Percentiles rank a stretch among this genome's conserved stretches.
These are phyloP conservation scores for Saitozyma sp. DNA, from an alignment of 768 basidiomycete species.

Conservation along the genomic window DNA sequence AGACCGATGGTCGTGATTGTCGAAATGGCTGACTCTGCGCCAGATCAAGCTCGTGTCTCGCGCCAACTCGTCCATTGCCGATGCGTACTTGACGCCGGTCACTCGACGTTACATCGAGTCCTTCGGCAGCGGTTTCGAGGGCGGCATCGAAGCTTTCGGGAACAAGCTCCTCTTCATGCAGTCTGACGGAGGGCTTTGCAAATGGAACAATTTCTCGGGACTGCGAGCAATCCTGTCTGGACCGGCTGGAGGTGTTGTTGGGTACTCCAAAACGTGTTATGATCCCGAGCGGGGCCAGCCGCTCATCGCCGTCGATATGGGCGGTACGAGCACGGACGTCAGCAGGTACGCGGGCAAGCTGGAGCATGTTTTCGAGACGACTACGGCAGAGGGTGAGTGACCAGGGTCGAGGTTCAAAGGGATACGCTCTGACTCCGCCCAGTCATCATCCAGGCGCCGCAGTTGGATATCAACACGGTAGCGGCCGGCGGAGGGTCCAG, in stretches of 20 bases:
- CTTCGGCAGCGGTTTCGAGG: constrained; percentile 40
- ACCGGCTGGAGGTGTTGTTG: constrained; percentile 94
- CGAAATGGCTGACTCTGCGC: constrained; percentile 4
- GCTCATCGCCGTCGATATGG: constrained; percentile 72
- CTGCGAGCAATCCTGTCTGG: constrained; percentile 84
- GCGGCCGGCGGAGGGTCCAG: constrained; percentile 87
- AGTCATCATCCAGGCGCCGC: constrained; percentile 40
- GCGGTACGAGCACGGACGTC: constrained; percentile 86
- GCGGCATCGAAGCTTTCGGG: constrained; percentile 24
- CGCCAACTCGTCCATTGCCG: constrained; percentile 39
- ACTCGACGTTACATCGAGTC: constrained; percentile 36
- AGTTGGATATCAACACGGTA: constrained; percentile 48
- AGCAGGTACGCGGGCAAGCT: constrained; percentile 88
- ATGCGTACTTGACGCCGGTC: constrained; percentile 48
- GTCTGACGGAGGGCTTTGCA: constrained; percentile 63
- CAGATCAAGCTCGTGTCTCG: constrained; percentile 43
- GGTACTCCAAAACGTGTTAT: constrained; percentile 83
- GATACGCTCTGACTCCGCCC: constrained; percentile 51
- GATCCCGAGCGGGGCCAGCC: constrained; percentile 76
- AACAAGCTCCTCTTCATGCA: constrained; percentile 69
- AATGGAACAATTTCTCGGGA: constrained; percentile 74
- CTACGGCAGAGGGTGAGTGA: constrained; percentile 32
- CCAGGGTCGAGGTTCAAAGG: not conserved
- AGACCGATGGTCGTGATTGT: not conserved
- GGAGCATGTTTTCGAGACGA: constrained; percentile 65